phyloP scores from a whole-genome alignment of 257 asterid species.

The Penstemon eatonii region DNA sequence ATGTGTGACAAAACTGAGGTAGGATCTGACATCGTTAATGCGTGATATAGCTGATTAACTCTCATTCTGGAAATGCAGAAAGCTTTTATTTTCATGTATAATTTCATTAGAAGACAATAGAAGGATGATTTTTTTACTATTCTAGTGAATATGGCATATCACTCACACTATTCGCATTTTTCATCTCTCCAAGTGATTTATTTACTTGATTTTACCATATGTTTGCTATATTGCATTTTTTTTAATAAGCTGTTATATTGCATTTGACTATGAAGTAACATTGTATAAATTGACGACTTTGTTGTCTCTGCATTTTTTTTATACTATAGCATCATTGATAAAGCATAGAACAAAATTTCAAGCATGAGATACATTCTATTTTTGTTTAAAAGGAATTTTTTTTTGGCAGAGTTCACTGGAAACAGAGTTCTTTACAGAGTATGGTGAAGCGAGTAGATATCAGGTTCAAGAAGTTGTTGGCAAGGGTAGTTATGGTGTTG shows the following conservation, averaged over 20 bases:
- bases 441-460: constrained; percentile 93
- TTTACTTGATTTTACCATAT: neutral
- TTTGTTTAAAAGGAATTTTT: constrained; percentile 23
- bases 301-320: neutral
- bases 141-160: constrained; percentile 20
- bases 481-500: constrained; percentile 97
- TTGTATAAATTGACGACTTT: neutral
- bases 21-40: neutral
- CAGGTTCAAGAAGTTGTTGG: constrained; percentile 94
- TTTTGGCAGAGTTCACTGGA: constrained; percentile 61
- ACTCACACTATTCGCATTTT: neutral
- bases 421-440: constrained; percentile 88
- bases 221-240: neutral
- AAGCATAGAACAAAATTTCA: constrained; percentile 11
- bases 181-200: neutral
- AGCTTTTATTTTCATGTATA: constrained; percentile 1
- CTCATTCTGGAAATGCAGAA: neutral
- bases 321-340: too few relatives aligned
- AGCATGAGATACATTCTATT: constrained; percentile 4
- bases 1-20: constrained; percentile 1
- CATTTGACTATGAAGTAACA: neutral
- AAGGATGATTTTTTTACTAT: constrained; percentile 3
- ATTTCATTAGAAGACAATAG: neutral
- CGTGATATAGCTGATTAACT: neutral
- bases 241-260: neutral